A percentile compares a stretch with the other conserved stretches of the same genome.
Conservation (phyloP, 2,329 filamentous ascomycete species). For the Coniochaeta sp. region DNA sequence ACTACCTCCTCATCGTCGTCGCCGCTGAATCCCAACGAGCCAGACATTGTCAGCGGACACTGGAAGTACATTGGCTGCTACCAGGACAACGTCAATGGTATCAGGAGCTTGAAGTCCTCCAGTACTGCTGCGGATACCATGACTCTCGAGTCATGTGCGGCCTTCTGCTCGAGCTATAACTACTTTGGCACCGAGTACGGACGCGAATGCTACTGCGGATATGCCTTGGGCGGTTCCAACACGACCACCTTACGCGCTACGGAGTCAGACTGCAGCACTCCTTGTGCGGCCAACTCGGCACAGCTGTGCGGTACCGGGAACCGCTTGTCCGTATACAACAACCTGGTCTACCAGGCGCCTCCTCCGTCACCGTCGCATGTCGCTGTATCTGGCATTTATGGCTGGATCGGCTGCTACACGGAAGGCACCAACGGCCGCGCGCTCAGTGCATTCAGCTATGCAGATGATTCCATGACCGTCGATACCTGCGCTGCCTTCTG, state of each 20-base stretch:
- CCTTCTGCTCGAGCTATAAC: conserved; percentile 17
- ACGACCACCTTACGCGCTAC: conserved; percentile 7
- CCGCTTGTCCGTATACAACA: conserved; percentile 15
- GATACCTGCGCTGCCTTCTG: conserved; percentile 17
- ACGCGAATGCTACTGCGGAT: conserved; percentile 15
- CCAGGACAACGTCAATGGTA: conserved; percentile 13
- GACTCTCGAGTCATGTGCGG: conserved; percentile 15
- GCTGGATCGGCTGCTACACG: conserved; percentile 15
- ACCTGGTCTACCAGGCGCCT: conserved; percentile 8
- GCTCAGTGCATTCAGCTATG: conserved; percentile 8
- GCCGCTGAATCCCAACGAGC: conserved; percentile 7
- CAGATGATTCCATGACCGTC: conserved; percentile 17
- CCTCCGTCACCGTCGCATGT: conserved; percentile 10
- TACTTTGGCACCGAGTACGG: conserved; percentile 17
- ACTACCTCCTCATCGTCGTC: conserved; percentile 1
- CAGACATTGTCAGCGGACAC: conserved; percentile 5
- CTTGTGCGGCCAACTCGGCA: conserved; percentile 7
- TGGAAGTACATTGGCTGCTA: conserved; percentile 18
- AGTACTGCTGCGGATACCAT: conserved; percentile 12
- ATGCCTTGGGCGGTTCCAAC: conserved; percentile 6
- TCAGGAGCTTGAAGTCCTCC: conserved; percentile 7
- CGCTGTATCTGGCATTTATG: conserved; percentile 10
- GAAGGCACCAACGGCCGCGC: conserved; percentile 13
- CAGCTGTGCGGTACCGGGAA: conserved; percentile 5
- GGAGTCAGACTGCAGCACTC: conserved; percentile 11